Base-by-base conservation (phyloP, 257 asterid species). In the Cinchona pubescens region DNA sequence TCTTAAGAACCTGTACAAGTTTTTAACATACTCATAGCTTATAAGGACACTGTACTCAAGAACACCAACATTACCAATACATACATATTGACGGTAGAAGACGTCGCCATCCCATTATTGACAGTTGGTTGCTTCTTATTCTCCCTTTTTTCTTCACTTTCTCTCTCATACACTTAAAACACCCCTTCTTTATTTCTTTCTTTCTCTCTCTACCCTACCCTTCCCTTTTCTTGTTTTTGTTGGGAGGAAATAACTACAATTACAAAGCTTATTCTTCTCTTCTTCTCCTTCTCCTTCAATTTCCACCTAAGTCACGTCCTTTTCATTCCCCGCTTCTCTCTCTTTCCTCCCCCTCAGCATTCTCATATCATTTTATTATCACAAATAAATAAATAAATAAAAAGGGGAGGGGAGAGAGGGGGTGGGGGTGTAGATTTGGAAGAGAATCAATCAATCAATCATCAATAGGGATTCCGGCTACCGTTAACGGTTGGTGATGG, bases 221-320 rank as follows among this genome's bases (percentile, higher is more conserved):
- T n/a, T n/a, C 75, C 53, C 78, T 69, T 42, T 75, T 74, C 72
- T 76, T 70, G 75, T 86, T 84, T 87, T 79, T 89, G 95, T 89
- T 93, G 93, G 86, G 95, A 81, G 89, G 86, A 89, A n/a, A n/a
- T n/a, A n/a, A n/a, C n/a, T n/a, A n/a, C n/a, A n/a, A n/a, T n/a
- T n/a, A 87, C 77, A 78, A 65, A 86, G 85, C 85, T 78, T 73
- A 66, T 48, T 76, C 75, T 56, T 56, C 10, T 11, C 3, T 56
- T 5, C 7, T 56, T 79, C 79, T 71, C 66, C 51, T 71, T 38
- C 69, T 80, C n/a, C 75, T 71, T 38, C 73, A 65, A 35, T 67
- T 59, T 25, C 19, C 27, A 21, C 35, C 23, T 49, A 30, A 45
- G 74, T 32, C 25, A 19, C 69, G 5, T n/a, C 67, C 23, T 32